Percentiles rank a stretch among this genome's conserved stretches.
phyloP scores from a whole-genome alignment of 2,329 filamentous ascomycete genomes.

The Scedosporium minutisporum region DNA sequence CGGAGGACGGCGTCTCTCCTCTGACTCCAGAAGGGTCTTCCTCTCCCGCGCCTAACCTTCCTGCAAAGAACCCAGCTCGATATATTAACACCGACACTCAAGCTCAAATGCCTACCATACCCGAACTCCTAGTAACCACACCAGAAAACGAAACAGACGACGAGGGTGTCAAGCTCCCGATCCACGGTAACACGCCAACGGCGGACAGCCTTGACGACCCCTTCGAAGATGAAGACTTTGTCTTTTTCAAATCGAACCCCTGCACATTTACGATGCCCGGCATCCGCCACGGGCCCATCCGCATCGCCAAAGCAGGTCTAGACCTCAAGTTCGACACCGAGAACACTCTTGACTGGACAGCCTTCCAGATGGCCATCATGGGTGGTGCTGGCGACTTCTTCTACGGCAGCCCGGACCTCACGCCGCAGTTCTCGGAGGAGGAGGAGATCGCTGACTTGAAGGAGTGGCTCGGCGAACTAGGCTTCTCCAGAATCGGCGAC shows the following conservation, averaged over 20 bases:
- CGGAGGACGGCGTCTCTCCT: conserved; percentile 1
- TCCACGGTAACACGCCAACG: neutral
- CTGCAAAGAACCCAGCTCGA: conserved; percentile 6
- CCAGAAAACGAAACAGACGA: conserved; percentile 11
- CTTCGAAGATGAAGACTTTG: conserved; percentile 30
- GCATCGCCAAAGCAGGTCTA: conserved; percentile 36
- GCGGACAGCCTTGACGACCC: conserved; percentile 12
- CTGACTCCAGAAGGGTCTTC: neutral
- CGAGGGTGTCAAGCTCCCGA: neutral
- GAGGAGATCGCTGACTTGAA: conserved; percentile 39
- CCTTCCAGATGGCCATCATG: conserved; percentile 55
- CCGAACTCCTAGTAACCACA: conserved; percentile 22
- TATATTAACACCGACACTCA: neutral
- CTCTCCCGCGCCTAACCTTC: conserved; percentile 6
- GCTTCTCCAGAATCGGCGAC: conserved; percentile 25
- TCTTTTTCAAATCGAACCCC: conserved; percentile 38
- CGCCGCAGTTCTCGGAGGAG: conserved; percentile 24
- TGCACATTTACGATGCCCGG: conserved; percentile 38
- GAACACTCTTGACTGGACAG: conserved; percentile 49
- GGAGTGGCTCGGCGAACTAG: conserved; percentile 42
- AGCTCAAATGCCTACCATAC: conserved; percentile 29
- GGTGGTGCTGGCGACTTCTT: conserved; percentile 45
- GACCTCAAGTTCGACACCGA: conserved; percentile 11
- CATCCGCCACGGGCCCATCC: conserved; percentile 47
- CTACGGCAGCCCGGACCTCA: conserved; percentile 31